Evolutionary conservation across 495 filamentous ascomycete genomes (phyloP), one percentile per base, ranked within the genome.

Genomic region (Trichocladium antarcticum): DNA sequence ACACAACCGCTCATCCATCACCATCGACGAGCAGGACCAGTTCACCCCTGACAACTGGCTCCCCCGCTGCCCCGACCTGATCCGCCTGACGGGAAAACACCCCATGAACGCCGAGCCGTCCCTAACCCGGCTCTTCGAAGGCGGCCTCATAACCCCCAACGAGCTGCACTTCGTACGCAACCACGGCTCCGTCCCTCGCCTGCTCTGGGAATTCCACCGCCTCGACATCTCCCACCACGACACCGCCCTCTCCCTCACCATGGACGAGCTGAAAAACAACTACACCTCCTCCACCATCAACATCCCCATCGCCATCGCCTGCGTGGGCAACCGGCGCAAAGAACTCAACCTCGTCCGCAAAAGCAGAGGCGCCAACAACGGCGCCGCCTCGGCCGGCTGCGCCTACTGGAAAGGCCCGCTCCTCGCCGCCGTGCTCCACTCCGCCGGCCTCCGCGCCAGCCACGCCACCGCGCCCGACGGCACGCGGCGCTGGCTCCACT

Each of bases 31-130:
- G 15, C 53, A 55, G 31, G 53, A 55, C 53, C 53, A 52, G 17
- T 55, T 51, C 28, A 51, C 53, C 3, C 53, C 49, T 11, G 49
- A 56, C 53, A 56, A 52, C 42, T 56, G 53, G 53, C 43, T 52
- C 3, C 53, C 53, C 6, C 43, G 49, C 27, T 51, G 37, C 22
- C 38, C 43, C 2, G 39, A 42, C 17, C 24, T 56, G 0, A 52
- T 52, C 24, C 53, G 53, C 0, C 37, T 47, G 19, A 51, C 43
- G 11, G 49, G 44, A 8, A 56, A 52, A 3, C 53, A 56, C 35
- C 49, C 53, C 32, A 47, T 56, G 38, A 52, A 56, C 20, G 49
- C 39, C 8, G 53, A 55, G 8, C 53, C 53, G 2, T 2, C 53
- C 0, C 29, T 55, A 16, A 12, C 37, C 0, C 37, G 38, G 1